Evolutionary conservation across 1,284 basidiomycete genomes (phyloP).

Genomic region (Fomitopsis palustris): DNA sequence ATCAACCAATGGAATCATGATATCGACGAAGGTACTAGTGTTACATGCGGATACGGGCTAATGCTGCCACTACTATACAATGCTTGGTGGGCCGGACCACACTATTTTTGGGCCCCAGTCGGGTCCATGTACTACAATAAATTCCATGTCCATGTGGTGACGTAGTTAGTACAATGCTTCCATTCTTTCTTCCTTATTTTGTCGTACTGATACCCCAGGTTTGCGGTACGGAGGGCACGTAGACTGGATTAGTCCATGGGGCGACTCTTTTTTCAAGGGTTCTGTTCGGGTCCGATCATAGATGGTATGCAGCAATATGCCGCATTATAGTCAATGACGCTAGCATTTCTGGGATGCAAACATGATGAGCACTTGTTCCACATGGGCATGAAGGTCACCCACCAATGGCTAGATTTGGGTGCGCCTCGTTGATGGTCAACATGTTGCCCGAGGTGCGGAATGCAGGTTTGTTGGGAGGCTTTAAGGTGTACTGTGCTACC

Average conservation of each 20-base stretch:
- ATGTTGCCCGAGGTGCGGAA: slow-evolving; percentile 65
- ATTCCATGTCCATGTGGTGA: background rate
- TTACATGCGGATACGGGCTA: background rate
- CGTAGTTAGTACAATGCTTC: background rate
- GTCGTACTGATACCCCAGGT: background rate
- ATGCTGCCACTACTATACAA: background rate
- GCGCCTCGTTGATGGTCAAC: slow-evolving; percentile 58
- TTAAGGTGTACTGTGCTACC: slow-evolving; percentile 53
- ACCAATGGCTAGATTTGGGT: slow-evolving; percentile 54
- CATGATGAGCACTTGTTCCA: background rate
- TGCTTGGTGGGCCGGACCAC: background rate
- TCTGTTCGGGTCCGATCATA: slow-evolving; percentile 13
- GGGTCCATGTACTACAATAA: background rate
- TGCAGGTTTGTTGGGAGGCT: slow-evolving; percentile 47
- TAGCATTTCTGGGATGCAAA: slow-evolving; percentile 46
- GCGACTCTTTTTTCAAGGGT: background rate
- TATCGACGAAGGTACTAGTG: background rate
- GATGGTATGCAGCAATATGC: slow-evolving; percentile 36
- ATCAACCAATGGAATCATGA: too few species aligned
- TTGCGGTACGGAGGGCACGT: background rate
- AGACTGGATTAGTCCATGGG: background rate
- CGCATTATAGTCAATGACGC: slow-evolving; percentile 65
- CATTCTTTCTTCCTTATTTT: background rate
- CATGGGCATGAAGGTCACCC: slow-evolving; percentile 18
- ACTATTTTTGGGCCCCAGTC: background rate